Base-by-base conservation (phyloP, 1,284 basidiomycete genomes). In the Caloboletus inedulis region DNA sequence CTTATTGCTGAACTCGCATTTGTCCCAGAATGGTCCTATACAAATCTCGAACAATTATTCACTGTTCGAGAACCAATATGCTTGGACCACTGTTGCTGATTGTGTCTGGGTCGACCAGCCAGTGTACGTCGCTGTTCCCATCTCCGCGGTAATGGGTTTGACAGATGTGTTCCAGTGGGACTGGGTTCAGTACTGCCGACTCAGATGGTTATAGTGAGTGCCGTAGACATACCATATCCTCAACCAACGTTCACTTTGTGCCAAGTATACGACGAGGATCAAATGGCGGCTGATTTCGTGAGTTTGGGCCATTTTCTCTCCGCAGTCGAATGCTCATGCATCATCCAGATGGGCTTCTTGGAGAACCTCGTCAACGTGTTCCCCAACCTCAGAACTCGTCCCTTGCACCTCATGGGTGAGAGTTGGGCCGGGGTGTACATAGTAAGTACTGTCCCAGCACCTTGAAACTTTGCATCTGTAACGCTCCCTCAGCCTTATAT, bases 21-120 rank as follows among this genome's bases (percentile, higher is more conserved):
- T 13, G 39, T 47, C 27, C 31, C 54, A 87, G 84, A 87, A 87
- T 59, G 86, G 86, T 7, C 87, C 86, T 3, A 77, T 88, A 44
- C 74, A 74, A 6, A 72, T 88, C 40, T 70, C 75, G 12, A 63
- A 63, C 43, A 68, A 85, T 57, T 80, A 79, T 53, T 75, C 72
- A 12, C 64, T 79, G 4, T 72, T 69, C 29, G 62, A 72, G 13
- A 86, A 87, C 56, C 64, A 74, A 8, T 75, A 78, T 63, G 77
- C 79, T 59, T 87, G 85, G 81, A 69, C 79, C 57, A 76, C 70
- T 36, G 63, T 85, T 19, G 79, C 82, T 2, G 87, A 89, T 68
- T 81, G 78, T 56, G 73, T 89, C 47, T 89, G 84, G 83, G 71
- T 89, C 42, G 87, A 88, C 62, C 85, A 88, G 55, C 87, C 86